Base-by-base conservation (phyloP, 371 early-diverging fungal genomes). In the Coelomomyces lativittatus region DNA sequence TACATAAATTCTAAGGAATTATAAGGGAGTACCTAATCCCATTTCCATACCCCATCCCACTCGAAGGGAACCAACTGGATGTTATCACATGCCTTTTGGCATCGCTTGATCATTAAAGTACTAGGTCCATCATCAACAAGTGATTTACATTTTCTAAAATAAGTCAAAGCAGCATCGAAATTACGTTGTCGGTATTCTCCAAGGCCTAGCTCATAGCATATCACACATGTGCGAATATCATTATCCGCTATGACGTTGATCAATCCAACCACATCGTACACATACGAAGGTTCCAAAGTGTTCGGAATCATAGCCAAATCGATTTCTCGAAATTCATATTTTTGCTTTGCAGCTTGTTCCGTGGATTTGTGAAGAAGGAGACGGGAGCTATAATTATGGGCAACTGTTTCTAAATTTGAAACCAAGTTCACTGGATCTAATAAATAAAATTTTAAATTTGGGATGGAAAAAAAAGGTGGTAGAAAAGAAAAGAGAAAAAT, bases 91-190 rank as follows among this genome's bases (percentile, higher is more conserved):
- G 43, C 43, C 19, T 9, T 10, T 6, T 17, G 5, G 32, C 43
- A 41, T 31, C 43, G 43, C 9, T 41, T 31, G 12, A 41, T 41
- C 43, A 41, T 41, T 28, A 41, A 28, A 14, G 43, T 19, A 7
- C 10, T 12, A 3, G 43, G 43, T 21, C 43, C 43, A 23, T 41
- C 43, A 10, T 41, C 43, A n/a, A 41, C 17, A 17, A 41, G 27
- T 31, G 43, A 41, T 31, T 41, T 41, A 17, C 43, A 41, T 12
- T 41, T 41, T 10, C 43, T 28, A 21, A 41, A 41, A 12, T 41
- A 41, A 10, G 43, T 41, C 6, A 41, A 17, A 3, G 43, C 43
- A 10, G 43, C 43, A 21, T 41, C 43, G 6, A 41, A 41, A 11
- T 41, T 41, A 31, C 43, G 43, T 2, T 25, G 4, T 10, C 43